These are phyloP conservation scores for Acanthamoeba quina DNA, from an alignment of 208 protist genomes.

Conservation along the genomic window DNA sequence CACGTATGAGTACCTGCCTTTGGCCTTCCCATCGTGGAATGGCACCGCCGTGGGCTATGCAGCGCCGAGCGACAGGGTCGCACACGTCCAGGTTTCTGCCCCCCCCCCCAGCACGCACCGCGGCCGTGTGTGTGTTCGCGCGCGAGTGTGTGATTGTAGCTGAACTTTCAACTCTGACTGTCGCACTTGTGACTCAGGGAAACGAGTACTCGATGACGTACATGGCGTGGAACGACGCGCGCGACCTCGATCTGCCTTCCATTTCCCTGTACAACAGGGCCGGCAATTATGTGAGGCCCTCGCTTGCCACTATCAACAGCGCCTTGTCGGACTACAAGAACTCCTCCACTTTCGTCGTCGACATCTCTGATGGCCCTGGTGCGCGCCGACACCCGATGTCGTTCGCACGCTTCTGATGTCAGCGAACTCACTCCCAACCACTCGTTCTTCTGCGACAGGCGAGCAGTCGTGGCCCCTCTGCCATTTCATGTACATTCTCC, in stretches of 20 bases:
- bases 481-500: not conserved
- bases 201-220: not conserved
- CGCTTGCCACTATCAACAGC: not conserved
- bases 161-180: not conserved
- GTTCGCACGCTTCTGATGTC: not conserved
- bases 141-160: too few species aligned
- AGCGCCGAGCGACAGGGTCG: not conserved
- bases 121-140: not conserved
- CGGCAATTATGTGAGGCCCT: not conserved
- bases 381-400: too few species aligned
- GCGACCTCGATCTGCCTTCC: not conserved
- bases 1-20: not conserved
- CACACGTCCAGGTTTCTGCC: not conserved
- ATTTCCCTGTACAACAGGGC: not conserved
- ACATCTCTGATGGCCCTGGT: not conserved
- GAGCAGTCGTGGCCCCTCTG: not conserved
- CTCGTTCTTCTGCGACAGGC: not conserved
- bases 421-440: too few species aligned
- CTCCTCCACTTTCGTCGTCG: not conserved
- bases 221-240: not conserved
- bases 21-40: not conserved
- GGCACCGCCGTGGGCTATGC: not conserved
- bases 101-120: too few species aligned
- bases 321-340: not conserved
- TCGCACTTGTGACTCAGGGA: not conserved